Evolutionary conservation across 176 grass and related monocot genomes (phyloP).

Genomic region (Musa acuminata): DNA sequence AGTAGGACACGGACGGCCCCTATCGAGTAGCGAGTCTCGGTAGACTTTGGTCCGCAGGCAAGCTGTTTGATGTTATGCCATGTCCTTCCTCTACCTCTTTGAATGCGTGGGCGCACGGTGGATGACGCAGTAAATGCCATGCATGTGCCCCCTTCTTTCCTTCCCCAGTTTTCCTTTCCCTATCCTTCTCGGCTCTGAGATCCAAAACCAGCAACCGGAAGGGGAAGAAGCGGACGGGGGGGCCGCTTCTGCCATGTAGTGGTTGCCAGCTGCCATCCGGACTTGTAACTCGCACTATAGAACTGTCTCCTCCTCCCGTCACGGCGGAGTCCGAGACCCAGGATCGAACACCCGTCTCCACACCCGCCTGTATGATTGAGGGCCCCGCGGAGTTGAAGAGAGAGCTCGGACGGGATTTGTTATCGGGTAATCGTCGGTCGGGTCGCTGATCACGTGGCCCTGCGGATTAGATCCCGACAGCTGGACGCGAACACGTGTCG

Average conservation of each 20-base stretch:
- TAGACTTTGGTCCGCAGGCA: too few relatives aligned
- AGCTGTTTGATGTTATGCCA: not conserved
- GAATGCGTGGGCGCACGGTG: not conserved
- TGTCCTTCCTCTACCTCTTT: not conserved
- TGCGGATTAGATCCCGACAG: not conserved
- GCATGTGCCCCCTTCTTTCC: not conserved
- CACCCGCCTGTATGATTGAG: not conserved
- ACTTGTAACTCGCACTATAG: not conserved
- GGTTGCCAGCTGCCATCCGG: constrained; percentile 1
- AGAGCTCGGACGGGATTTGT: too few relatives aligned
- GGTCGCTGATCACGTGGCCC: not conserved
- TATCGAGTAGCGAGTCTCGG: too few relatives aligned
- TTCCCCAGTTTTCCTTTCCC: not conserved
- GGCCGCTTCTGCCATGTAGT: not conserved
- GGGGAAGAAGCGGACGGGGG: too few relatives aligned
- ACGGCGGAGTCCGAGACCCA: not conserved
- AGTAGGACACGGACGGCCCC: too few relatives aligned
- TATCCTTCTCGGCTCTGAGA: not conserved
- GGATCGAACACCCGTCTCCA: fast-evolving
- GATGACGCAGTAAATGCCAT: not conserved
- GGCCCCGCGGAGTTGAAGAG: too few relatives aligned
- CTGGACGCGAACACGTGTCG: not conserved
- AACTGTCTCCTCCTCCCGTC: not conserved
- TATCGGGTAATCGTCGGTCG: fast-evolving
- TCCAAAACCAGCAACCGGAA: not conserved